Evolutionary conservation across 192 early-diverging fungal genomes (phyloP).

Genomic region (Dissophora globulifera): DNA sequence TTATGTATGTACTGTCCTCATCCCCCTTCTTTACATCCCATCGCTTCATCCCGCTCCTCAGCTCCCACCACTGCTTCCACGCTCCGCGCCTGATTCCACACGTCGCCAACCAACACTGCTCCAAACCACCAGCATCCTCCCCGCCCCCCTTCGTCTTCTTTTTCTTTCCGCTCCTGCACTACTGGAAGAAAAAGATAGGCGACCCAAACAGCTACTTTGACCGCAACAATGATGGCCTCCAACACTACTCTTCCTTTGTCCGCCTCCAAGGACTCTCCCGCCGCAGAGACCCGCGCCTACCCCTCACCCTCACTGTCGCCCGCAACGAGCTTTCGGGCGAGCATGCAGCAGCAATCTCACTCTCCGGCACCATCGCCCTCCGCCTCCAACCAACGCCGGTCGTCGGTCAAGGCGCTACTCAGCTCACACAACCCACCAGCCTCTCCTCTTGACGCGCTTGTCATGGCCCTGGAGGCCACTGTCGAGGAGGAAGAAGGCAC

Average conservation of each 20-base stretch:
- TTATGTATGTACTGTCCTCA: too few relatives aligned
- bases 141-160: background rate
- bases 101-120: too few relatives aligned
- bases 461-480: slow-evolving; percentile 55
- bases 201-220: background rate
- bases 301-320: slow-evolving; percentile 43
- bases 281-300: slow-evolving; percentile 5
- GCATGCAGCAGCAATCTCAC: slow-evolving; percentile 3
- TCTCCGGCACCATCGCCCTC: background rate
- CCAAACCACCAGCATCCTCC: background rate
- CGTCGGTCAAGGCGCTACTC: slow-evolving; percentile 42
- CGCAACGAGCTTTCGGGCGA: background rate
- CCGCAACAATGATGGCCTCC: background rate
- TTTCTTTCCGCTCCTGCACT: slow-evolving; percentile 2
- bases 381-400: slow-evolving; percentile 15
- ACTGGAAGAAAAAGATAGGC: background rate
- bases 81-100: too few relatives aligned
- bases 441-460: slow-evolving; percentile 52
- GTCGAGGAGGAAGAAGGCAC: slow-evolving; percentile 21
- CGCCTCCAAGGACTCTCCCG: slow-evolving; percentile 1
- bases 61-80: too few relatives aligned
- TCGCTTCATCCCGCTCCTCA: too few relatives aligned
- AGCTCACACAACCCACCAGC: slow-evolving; percentile 32
- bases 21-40: too few relatives aligned
- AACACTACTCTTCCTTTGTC: background rate